Evolutionary conservation across 2,329 filamentous ascomycete species (phyloP), one percentile per base, ranked within the genome.

Genomic region (Fonsecaea multimorphosa): DNA sequence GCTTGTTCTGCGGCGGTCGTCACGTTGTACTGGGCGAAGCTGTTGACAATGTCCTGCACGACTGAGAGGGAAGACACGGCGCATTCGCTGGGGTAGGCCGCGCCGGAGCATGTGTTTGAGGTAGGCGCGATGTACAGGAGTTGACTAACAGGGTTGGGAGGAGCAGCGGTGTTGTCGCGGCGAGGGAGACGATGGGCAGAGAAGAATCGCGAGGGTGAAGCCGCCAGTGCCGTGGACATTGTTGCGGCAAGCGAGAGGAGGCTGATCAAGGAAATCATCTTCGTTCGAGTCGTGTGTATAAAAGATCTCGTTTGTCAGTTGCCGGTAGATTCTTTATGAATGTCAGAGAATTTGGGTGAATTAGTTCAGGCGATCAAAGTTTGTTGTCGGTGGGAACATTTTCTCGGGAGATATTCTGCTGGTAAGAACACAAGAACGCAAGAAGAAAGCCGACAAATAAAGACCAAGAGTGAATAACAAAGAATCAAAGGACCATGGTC

Each of bases 1-100:
- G 91, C 91, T 74, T 90, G 87, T 71, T 90, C 86, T 24, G 82
- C 84, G 24, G 79, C 77, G 36, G 76, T 76, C 55, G 78, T 82
- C 71, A 93, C 79, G 2, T 76, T 70, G 80, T 91, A 89, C 11
- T 81, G 77, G 19, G 73, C 63, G 76, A 93, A 88, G 38, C 86
- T 83, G 6, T 78, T 70, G 72, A 80, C 78, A 66, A 94, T 82
- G 69, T 78, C 81, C 40, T 63, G 38, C 0, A 65, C 61, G 32
- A 69, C 61, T 29, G 61, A 53, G 7, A 60, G 24, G 19, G 52
- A 57, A 2, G 70, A 65, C 6, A 58, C 61, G 19, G 54, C 59
- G 64, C 70, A 72, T 63, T 72, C 71, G 36, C 36, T 51, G 0
- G 65, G 36, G 58, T 65, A 64, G 2, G 56, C 11, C 14, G 63